These are phyloP conservation scores for Hymenoscyphus linearis DNA, from an alignment of 2,329 filamentous ascomycete genomes.

Conservation along the genomic window DNA sequence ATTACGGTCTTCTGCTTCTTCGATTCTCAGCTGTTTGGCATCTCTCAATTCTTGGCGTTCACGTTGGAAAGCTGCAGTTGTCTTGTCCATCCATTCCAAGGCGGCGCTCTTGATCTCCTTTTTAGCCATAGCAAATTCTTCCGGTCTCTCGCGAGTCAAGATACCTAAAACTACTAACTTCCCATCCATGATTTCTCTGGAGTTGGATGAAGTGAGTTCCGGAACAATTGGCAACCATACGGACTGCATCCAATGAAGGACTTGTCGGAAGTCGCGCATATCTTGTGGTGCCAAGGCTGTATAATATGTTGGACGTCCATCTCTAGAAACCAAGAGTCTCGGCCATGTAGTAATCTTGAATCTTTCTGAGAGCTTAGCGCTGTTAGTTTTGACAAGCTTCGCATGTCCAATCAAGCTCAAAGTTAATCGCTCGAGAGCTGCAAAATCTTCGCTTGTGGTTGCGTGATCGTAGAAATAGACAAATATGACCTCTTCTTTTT, in stretches of 20 bases:
- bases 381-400: constrained; percentile 86
- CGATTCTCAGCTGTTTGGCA: constrained; percentile 89
- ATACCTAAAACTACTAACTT: constrained; percentile 93
- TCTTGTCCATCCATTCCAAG: constrained; percentile 96
- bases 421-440: constrained; percentile 78
- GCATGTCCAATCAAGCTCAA: constrained; percentile 87
- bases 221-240: constrained; percentile 96
- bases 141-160: constrained; percentile 71
- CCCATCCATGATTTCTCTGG: constrained; percentile 89
- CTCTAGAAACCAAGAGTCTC: constrained; percentile 81
- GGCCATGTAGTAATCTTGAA: constrained; percentile 98
- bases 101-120: constrained; percentile 94
- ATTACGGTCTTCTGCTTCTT: constrained; percentile 89
- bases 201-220: constrained; percentile 85
- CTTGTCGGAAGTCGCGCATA: constrained; percentile 79
- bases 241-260: constrained; percentile 89
- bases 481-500: constrained; percentile 94
- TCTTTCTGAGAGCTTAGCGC: constrained; percentile 65
- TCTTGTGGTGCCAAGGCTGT: constrained; percentile 80
- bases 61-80: constrained; percentile 83
- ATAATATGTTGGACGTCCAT: constrained; percentile 88
- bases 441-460: constrained; percentile 87
- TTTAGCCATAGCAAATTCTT: constrained; percentile 72
- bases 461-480: constrained; percentile 97
- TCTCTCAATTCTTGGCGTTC: constrained; percentile 91